phyloP scores from a whole-genome alignment of 2,329 filamentous ascomycete species.

The Stemphylium beticola region DNA sequence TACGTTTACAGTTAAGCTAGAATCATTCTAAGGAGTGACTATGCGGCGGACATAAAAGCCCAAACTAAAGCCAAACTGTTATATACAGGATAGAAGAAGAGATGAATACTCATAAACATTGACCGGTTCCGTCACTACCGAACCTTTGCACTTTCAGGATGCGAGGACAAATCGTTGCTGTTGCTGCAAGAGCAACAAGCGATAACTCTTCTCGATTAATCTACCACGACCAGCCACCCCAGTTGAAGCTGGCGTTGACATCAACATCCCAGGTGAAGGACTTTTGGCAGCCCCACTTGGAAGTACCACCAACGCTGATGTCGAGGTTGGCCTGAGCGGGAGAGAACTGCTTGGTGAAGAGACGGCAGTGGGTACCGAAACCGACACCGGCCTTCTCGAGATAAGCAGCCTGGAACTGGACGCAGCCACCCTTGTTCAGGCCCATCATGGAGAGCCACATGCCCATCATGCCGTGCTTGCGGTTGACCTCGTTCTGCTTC shows the following conservation, averaged over 20 bases:
- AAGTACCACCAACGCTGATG: conserved; percentile 18
- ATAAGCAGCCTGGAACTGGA: conserved; percentile 35
- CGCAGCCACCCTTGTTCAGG: conserved; percentile 28
- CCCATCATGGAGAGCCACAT: conserved; percentile 22
- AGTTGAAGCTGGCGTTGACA: conserved; percentile 31
- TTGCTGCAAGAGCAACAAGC: background rate
- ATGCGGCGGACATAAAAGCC: conserved; percentile 2
- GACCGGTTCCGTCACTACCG: background rate
- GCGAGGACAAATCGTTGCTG: conserved; percentile 2
- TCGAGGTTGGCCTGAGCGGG: conserved; percentile 26
- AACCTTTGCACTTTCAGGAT: background rate
- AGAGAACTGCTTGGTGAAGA: conserved; percentile 33
- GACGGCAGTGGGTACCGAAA: conserved; percentile 36
- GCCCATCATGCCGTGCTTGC: conserved; percentile 22
- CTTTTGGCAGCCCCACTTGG: conserved; percentile 31
- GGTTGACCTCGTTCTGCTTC: conserved; percentile 32
- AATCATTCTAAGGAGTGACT: conserved; percentile 13
- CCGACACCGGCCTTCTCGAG: conserved; percentile 29
- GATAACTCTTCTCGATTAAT: conserved; percentile 16
- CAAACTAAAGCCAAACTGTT: conserved; percentile 10
- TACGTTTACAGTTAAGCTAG: conserved; percentile 5
- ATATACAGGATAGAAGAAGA: conserved; percentile 4
- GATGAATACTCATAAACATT: conserved; percentile 4
- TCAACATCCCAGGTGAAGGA: conserved; percentile 32
- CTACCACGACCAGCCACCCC: conserved; percentile 15